phyloP scores from a whole-genome alignment of 2,329 filamentous ascomycete genomes.

The Sporothrix luriei region DNA sequence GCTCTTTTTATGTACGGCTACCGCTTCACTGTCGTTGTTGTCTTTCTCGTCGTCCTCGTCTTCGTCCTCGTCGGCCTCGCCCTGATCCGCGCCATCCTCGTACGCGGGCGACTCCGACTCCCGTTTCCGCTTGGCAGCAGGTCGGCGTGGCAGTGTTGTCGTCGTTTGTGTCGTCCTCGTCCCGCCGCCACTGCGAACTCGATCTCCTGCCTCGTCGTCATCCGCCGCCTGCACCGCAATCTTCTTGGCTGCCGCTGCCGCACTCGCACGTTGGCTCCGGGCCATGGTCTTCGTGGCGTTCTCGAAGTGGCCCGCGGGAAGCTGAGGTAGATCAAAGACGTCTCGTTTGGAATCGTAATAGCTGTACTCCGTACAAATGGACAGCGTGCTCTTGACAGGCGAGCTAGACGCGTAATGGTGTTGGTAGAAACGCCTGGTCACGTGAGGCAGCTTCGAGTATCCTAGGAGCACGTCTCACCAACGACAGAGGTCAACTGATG shows the following conservation, averaged over 20 bases:
- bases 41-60: background rate
- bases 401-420: conserved; percentile 7
- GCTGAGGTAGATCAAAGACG: too few relatives aligned
- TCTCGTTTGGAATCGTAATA: too few relatives aligned
- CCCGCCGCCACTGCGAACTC: background rate
- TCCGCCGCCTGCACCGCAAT: conserved; percentile 27
- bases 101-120: conserved; percentile 12
- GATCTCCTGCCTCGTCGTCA: background rate
- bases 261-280: conserved; percentile 31
- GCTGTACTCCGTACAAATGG: too few relatives aligned
- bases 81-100: conserved; percentile 6
- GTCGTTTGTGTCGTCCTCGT: background rate
- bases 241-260: conserved; percentile 30
- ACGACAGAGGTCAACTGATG: background rate
- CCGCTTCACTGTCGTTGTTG: background rate
- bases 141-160: background rate
- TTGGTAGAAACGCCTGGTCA: conserved; percentile 25
- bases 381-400: too few relatives aligned
- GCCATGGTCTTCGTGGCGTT: conserved; percentile 18
- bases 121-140: conserved; percentile 18
- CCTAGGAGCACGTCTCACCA: too few relatives aligned
- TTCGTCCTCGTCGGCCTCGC: background rate
- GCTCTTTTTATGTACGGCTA: background rate
- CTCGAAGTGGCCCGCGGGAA: too few relatives aligned
- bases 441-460: background rate